phyloP scores from a whole-genome alignment of 2,329 filamentous ascomycete genomes.

The Zymoseptoria tritici region DNA sequence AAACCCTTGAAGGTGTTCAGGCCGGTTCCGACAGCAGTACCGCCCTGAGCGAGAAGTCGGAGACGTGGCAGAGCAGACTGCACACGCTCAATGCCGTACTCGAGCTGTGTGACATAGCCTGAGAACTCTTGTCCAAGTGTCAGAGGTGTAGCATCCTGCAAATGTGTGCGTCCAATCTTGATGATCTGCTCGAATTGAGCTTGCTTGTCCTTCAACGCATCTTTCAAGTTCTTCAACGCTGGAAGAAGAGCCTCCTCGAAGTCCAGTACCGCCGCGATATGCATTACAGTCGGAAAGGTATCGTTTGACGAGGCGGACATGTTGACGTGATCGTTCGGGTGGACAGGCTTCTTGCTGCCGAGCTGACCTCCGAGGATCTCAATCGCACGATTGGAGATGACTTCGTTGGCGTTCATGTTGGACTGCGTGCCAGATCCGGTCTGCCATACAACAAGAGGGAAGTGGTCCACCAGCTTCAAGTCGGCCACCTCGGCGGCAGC shows the following conservation, averaged over 20 bases:
- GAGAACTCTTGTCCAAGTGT: conserved; percentile 97
- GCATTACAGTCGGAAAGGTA: conserved; percentile 99
- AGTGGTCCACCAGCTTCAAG: conserved; percentile 91
- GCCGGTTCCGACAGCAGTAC: conserved; percentile 92
- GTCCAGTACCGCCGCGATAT: conserved; percentile 94
- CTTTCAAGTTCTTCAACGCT: conserved; percentile 70
- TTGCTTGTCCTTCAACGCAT: conserved; percentile 79
- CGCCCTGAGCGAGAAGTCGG: conserved; percentile 82
- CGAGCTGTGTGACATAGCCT: conserved; percentile 90
- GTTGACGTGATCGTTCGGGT: conserved; percentile 99
- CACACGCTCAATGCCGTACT: conserved; percentile 81
- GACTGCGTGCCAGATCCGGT: conserved; percentile 97
- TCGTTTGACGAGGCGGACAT: conserved; percentile 98
- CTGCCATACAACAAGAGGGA: conserved; percentile 98
- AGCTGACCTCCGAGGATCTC: conserved; percentile 90
- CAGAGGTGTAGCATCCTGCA: conserved; percentile 93
- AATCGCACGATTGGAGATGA: conserved; percentile 98
- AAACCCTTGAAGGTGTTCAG: conserved; percentile 98
- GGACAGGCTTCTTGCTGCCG: conserved; percentile 96
- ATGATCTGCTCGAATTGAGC: conserved; percentile 90
- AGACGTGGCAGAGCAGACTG: conserved; percentile 77
- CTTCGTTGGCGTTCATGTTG: conserved; percentile 99
- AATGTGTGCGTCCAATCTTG: conserved; percentile 96
- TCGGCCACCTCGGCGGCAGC: conserved; percentile 88
- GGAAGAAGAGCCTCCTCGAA: conserved; percentile 81